These are phyloP conservation scores for Chamaenerion angustifolium DNA, from an alignment of 345 rosid genomes.

Conservation along the genomic window DNA sequence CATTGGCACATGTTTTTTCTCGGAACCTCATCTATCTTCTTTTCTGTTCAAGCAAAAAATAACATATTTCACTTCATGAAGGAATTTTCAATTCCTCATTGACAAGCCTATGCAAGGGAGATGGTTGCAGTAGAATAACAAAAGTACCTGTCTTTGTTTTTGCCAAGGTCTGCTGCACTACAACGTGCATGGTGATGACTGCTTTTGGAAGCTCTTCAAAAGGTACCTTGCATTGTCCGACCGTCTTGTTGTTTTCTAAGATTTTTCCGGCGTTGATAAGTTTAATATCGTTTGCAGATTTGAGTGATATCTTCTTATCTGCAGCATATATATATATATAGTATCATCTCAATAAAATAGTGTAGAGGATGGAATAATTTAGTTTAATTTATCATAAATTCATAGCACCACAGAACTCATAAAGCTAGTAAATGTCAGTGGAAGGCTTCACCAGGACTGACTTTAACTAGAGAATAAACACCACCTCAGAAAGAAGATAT, in stretches of 20 bases:
- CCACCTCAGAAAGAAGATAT: no score
- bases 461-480: no score
- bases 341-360: no score
- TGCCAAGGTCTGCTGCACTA: constrained; percentile 61
- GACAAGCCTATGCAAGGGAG: neutral
- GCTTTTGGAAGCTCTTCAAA: constrained; percentile 63
- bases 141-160: constrained; percentile 64
- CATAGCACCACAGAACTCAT: no score
- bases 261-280: constrained; percentile 82
- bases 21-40: constrained; percentile 49
- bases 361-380: no score
- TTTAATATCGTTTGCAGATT: constrained; percentile 67
- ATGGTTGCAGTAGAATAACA: neutral
- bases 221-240: constrained; percentile 69
- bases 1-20: constrained; percentile 49
- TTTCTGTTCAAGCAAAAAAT: constrained; percentile 32
- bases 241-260: constrained; percentile 72
- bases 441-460: no score
- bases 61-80: neutral
- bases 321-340: neutral
- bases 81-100: no score
- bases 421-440: no score
- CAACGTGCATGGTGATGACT: constrained; percentile 88
- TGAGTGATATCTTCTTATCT: constrained; percentile 71
- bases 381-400: no score